Evolutionary conservation across 257 asterid genomes (phyloP).

Genomic region (Solanum okadae): DNA sequence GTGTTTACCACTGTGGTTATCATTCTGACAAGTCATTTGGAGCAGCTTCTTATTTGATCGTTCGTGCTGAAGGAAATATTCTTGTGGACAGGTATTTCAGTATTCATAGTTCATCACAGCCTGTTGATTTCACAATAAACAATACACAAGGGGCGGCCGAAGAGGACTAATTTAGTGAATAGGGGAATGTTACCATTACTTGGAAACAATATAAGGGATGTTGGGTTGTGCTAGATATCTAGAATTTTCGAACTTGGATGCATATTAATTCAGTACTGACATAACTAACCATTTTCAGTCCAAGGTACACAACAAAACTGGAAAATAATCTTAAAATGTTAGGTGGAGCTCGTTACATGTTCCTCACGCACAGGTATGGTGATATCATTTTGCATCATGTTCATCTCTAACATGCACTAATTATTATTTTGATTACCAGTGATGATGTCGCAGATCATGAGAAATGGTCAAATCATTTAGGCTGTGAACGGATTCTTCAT

Average conservation of each 20-base stretch:
- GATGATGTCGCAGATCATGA: conserved; percentile 78
- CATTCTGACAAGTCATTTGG: conserved; percentile 71
- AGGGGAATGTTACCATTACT: not conserved
- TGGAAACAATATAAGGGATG: not conserved
- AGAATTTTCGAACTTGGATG: not conserved
- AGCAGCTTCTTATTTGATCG: conserved; percentile 52
- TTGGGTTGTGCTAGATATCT: not conserved
- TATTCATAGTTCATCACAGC: not conserved
- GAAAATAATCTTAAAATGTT: conserved; percentile 42
- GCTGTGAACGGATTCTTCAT: conserved; percentile 54
- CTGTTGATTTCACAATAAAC: not conserved
- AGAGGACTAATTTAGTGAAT: not conserved
- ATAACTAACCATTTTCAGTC: conserved; percentile 31
- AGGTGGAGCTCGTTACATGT: conserved; percentile 73
- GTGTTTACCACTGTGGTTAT: conserved; percentile 69
- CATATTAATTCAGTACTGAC: not conserved
- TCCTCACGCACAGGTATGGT: conserved; percentile 60
- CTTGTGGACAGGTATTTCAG: conserved; percentile 52
- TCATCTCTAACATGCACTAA: not conserved
- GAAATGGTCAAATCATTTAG: conserved; percentile 59
- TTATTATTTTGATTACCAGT: conserved; percentile 18
- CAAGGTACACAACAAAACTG: conserved; percentile 43
- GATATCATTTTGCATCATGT: not conserved
- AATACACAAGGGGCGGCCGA: not conserved
- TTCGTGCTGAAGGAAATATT: conserved; percentile 64